Evolutionary conservation across 441 rosid species (phyloP).

Genomic region (Populus tomentosa): DNA sequence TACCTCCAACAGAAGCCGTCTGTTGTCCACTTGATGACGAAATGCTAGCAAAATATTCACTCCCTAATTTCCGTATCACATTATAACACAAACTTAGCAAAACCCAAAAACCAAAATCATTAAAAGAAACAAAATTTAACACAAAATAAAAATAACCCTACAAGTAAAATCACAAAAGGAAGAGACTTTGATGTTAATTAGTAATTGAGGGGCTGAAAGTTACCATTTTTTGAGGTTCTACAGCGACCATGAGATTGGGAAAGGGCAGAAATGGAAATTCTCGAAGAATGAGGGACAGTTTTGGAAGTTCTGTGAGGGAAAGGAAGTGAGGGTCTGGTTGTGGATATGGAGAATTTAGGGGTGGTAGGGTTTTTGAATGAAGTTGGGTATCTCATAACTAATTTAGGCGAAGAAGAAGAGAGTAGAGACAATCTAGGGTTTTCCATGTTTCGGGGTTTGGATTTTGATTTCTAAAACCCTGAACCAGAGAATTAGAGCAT

Average conservation of each 20-base stretch:
- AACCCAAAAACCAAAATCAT: background rate
- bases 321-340: constrained; percentile 11
- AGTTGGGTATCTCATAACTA: constrained; percentile 25
- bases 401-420: constrained; percentile 35
- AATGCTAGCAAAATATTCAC: constrained; percentile 58
- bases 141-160: background rate
- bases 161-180: background rate
- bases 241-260: background rate
- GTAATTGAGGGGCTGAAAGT: background rate
- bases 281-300: constrained; percentile 23
- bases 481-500: background rate
- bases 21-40: constrained; percentile 44
- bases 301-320: constrained; percentile 29
- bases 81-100: constrained; percentile 9
- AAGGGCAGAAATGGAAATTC: constrained; percentile 30
- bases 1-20: constrained; percentile 67
- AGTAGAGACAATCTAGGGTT: constrained; percentile 38
- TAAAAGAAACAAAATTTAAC: background rate
- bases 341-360: constrained; percentile 10
- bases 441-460: constrained; percentile 29
- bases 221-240: background rate
- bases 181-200: background rate
- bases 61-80: constrained; percentile 20
- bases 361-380: constrained; percentile 28
- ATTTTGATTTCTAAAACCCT: background rate